Conservation (phyloP, 2,329 filamentous ascomycete species). For the Penicillium polonicum region DNA sequence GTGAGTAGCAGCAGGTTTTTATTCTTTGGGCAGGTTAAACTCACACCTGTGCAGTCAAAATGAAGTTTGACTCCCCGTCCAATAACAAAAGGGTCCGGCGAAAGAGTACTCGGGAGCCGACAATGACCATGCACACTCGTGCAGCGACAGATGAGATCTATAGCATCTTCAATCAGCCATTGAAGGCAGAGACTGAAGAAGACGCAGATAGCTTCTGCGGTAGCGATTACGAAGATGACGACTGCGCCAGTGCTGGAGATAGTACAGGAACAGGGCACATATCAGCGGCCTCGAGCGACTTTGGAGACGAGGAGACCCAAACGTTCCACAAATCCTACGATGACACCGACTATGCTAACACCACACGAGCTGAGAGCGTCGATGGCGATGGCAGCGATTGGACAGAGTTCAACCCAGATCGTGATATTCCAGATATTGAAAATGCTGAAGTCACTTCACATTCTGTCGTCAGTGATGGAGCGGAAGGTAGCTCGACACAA, state of each 20-base stretch:
- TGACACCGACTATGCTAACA: slow-evolving; percentile 43
- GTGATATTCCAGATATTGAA: slow-evolving; percentile 60
- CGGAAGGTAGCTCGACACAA: slow-evolving; percentile 31
- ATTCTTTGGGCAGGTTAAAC: slow-evolving; percentile 29
- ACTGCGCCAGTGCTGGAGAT: slow-evolving; percentile 83
- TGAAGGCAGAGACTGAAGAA: slow-evolving; percentile 52
- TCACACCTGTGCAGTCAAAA: slow-evolving; percentile 66
- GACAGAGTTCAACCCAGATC: slow-evolving; percentile 80
- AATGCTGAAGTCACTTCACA: slow-evolving; percentile 20
- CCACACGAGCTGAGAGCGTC: slow-evolving; percentile 56
- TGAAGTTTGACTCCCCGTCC: slow-evolving; percentile 86
- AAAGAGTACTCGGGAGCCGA: slow-evolving; percentile 77
- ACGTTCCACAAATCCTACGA: slow-evolving; percentile 42
- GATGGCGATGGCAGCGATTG: slow-evolving; percentile 63
- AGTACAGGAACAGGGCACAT: slow-evolving; percentile 77
- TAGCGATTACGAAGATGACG: slow-evolving; percentile 64
- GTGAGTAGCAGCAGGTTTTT: slow-evolving; percentile 52
- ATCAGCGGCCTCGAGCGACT: slow-evolving; percentile 62
- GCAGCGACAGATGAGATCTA: slow-evolving; percentile 98
- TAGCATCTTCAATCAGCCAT: slow-evolving; percentile 89
- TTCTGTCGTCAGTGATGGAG: slow-evolving; percentile 26
- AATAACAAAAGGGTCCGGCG: slow-evolving; percentile 78
- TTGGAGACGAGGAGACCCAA: slow-evolving; percentile 58
- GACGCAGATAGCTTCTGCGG: slow-evolving; percentile 66
- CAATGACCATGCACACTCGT: slow-evolving; percentile 94